These are phyloP conservation scores for Colletotrichum sp. DNA, from an alignment of 2,329 filamentous ascomycete genomes.

Conservation along the genomic window DNA sequence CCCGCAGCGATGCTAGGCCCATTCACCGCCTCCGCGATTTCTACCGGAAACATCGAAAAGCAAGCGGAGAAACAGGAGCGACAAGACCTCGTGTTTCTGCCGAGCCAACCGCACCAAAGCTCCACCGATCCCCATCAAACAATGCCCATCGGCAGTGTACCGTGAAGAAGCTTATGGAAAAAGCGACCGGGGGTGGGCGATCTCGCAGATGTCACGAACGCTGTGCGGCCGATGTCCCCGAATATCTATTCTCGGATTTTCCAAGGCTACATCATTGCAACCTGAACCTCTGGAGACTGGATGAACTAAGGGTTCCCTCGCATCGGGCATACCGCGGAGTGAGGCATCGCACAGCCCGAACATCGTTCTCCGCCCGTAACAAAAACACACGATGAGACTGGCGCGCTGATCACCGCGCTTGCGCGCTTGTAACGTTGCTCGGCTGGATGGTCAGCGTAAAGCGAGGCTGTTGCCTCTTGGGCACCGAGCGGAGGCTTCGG, in stretches of 20 bases:
- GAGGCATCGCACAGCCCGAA: not conserved
- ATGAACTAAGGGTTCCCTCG: not conserved
- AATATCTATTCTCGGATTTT: not conserved
- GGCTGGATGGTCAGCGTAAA: not conserved
- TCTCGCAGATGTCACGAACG: not conserved
- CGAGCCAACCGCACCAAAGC: not conserved
- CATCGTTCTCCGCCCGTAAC: not conserved
- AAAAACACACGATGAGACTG: not conserved
- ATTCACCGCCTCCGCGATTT: not conserved
- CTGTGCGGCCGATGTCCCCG: not conserved
- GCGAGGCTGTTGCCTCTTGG: not conserved
- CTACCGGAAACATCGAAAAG: not conserved
- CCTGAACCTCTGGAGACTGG: not conserved
- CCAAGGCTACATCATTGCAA: not conserved
- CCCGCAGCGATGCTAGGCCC: not conserved
- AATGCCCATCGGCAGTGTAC: not conserved
- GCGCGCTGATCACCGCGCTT: slow-evolving; percentile 5
- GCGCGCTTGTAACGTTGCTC: slow-evolving; percentile 20
- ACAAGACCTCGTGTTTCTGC: slow-evolving; percentile 18
- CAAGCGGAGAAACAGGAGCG: slow-evolving; percentile 2
- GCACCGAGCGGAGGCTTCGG: not conserved
- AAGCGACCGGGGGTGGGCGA: not conserved
- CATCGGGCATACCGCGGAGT: not conserved
- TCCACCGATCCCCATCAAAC: not conserved
- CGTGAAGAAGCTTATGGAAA: not conserved